Evolutionary conservation across 208 protist genomes (phyloP).

Genomic region (Lotmaria passim): DNA sequence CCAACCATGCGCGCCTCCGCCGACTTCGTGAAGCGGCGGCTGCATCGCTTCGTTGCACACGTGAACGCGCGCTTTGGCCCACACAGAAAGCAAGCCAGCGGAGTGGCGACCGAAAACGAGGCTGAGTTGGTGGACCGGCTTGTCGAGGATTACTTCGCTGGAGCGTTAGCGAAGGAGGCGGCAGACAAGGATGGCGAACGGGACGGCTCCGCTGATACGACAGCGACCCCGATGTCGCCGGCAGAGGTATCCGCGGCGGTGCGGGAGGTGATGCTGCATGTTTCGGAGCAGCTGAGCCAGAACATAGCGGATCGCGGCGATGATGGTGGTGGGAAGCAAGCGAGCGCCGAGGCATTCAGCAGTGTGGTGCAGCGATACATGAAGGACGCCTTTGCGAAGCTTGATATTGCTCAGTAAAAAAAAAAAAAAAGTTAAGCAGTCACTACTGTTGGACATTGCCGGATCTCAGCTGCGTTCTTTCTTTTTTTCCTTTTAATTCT

Average conservation of each 20-base stretch:
- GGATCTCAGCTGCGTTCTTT: too few relatives aligned
- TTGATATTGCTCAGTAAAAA: neutral
- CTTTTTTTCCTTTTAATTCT: neutral
- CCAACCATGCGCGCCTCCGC: conserved; percentile 23
- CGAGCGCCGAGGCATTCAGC: neutral
- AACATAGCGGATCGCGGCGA: too few relatives aligned
- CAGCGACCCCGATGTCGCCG: conserved; percentile 9
- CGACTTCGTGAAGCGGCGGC: conserved; percentile 22
- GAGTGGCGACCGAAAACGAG: conserved; percentile 4
- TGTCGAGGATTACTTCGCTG: neutral
- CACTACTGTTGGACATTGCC: too few relatives aligned
- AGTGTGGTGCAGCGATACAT: conserved; percentile 1
- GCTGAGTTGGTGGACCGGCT: neutral
- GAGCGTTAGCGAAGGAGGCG: neutral
- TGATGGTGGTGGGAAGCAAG: neutral
- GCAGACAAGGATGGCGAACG: neutral
- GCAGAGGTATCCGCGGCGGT: conserved; percentile 3
- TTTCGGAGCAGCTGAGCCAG: neutral
- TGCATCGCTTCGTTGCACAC: conserved; percentile 24
- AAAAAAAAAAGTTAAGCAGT: neutral
- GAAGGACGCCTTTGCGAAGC: conserved; percentile 1
- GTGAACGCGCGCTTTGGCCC: neutral
- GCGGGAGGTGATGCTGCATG: conserved; percentile 19
- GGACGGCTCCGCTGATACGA: neutral
- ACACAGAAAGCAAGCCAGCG: neutral